Conservation (phyloP, 2,329 filamentous ascomycete species). For the Rutstroemia sp. region DNA sequence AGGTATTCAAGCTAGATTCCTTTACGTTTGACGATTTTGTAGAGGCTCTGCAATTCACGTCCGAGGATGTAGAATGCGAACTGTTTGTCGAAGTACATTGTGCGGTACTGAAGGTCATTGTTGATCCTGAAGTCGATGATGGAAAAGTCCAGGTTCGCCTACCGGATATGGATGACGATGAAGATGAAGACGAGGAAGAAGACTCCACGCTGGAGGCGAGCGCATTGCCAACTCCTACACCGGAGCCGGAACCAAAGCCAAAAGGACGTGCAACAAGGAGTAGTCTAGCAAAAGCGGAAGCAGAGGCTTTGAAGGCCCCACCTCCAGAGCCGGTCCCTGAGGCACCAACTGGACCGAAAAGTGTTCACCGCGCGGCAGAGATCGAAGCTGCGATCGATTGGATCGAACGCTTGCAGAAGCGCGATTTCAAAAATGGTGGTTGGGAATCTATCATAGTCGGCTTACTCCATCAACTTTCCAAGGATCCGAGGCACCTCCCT, state of each 20-base stretch:
- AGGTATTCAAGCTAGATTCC: slow-evolving; percentile 88
- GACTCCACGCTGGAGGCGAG: slow-evolving; percentile 52
- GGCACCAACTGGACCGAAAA: slow-evolving; percentile 40
- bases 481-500: slow-evolving; percentile 61
- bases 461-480: slow-evolving; percentile 76
- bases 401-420: slow-evolving; percentile 75
- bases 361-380: slow-evolving; percentile 65
- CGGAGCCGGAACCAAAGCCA: slow-evolving; percentile 64
- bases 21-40: slow-evolving; percentile 97
- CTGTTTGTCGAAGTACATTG: slow-evolving; percentile 89
- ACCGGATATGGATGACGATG: slow-evolving; percentile 56
- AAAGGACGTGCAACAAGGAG: slow-evolving; percentile 71
- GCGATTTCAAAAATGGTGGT: slow-evolving; percentile 79
- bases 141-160: slow-evolving; percentile 74
- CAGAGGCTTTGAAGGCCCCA: slow-evolving; percentile 54
- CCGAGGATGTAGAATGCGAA: slow-evolving; percentile 68
- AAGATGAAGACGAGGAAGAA: slow-evolving; percentile 55
- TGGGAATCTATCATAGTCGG: slow-evolving; percentile 91
- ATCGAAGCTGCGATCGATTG: slow-evolving; percentile 69
- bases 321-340: slow-evolving; percentile 27
- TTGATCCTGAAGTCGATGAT: slow-evolving; percentile 65
- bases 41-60: slow-evolving; percentile 74
- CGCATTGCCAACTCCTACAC: slow-evolving; percentile 47
- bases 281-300: slow-evolving; percentile 75
- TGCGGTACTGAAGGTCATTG: slow-evolving; percentile 78